Evolutionary conservation across 2,329 filamentous ascomycete species (phyloP).

Genomic region (Fusarium compactum): DNA sequence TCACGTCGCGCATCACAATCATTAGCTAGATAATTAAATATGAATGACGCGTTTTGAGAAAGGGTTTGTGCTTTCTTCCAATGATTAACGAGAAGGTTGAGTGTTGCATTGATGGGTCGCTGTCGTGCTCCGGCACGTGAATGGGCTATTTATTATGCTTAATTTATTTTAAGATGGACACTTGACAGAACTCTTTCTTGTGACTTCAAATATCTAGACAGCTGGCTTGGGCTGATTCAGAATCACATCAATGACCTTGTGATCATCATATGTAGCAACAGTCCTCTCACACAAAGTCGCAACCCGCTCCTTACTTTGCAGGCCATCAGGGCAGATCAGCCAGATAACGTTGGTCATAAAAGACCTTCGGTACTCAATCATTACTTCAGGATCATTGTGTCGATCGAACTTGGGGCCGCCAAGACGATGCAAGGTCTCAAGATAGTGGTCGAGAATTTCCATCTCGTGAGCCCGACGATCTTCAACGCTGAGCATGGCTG

Average conservation of each 20-base stretch:
- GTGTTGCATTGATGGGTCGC: background rate
- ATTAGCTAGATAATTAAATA: too few relatives aligned
- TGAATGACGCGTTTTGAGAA: background rate
- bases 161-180: background rate
- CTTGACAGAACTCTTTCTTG: background rate
- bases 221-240: conserved; percentile 13
- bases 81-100: too few relatives aligned
- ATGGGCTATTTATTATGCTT: background rate
- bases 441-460: conserved; percentile 44
- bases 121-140: background rate
- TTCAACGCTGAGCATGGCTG: conserved; percentile 53
- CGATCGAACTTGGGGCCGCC: conserved; percentile 35
- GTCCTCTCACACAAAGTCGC: conserved; percentile 51
- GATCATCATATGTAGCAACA: conserved; percentile 53
- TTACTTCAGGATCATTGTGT: conserved; percentile 37
- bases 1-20: background rate
- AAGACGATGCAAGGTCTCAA: conserved; percentile 25
- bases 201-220: background rate
- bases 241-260: conserved; percentile 52
- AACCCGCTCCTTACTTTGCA: conserved; percentile 54
- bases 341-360: conserved; percentile 47
- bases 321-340: conserved; percentile 40
- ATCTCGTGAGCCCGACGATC: conserved; percentile 57
- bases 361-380: conserved; percentile 45
- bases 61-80: too few relatives aligned